Evolutionary conservation across 345 rosid species (phyloP).

Genomic region (Pistacia atlantica): DNA sequence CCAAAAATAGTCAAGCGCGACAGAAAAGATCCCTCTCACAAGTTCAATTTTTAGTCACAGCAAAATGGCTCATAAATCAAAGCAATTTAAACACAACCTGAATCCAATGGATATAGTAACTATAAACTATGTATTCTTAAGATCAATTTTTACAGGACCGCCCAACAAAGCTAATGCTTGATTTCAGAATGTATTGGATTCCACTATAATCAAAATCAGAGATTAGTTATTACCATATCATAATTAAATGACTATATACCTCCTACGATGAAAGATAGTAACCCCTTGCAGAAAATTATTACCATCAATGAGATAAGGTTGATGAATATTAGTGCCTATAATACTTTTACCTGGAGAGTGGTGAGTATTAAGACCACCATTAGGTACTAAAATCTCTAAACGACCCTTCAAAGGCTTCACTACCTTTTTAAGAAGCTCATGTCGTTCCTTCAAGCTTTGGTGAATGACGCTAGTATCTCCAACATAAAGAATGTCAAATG

Average conservation of each 20-base stretch:
- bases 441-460: conserved; percentile 90
- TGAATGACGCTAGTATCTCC: conserved; percentile 97
- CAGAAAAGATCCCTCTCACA: not conserved
- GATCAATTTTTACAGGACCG: no score
- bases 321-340: not conserved
- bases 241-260: not conserved
- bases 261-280: no score
- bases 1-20: not conserved
- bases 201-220: not conserved
- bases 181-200: not conserved
- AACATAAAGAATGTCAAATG: conserved; percentile 90
- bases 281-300: not conserved
- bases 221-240: not conserved
- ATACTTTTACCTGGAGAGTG: conserved; percentile 51
- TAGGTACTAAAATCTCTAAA: conserved; percentile 82
- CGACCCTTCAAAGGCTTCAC: conserved; percentile 85
- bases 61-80: conserved; percentile 1
- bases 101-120: not conserved
- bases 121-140: not conserved
- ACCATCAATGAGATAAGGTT: not conserved
- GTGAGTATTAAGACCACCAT: conserved; percentile 68
- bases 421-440: conserved; percentile 68
- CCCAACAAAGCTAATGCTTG: not conserved
- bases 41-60: not conserved
- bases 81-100: not conserved